Evolutionary conservation across 768 basidiomycete species (phyloP).

Genomic region (Asterophora lycoperdoides): DNA sequence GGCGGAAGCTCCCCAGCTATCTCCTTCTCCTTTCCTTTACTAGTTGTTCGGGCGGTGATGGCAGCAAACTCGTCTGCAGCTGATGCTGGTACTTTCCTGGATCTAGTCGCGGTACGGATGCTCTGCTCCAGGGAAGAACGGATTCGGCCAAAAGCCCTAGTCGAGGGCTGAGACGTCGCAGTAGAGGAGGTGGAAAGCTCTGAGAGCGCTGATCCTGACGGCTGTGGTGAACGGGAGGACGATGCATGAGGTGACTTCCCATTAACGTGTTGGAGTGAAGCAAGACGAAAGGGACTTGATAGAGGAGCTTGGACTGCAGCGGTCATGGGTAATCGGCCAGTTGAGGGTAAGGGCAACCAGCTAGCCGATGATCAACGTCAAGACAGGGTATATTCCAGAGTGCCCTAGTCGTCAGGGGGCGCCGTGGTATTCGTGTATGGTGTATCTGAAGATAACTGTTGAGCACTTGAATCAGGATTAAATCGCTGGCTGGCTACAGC

Average conservation of each 20-base stretch:
- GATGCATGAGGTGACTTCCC: slow-evolving; percentile 33
- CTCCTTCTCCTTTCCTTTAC: slow-evolving; percentile 38
- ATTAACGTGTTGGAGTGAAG: slow-evolving; percentile 36
- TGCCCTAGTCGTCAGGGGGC: background rate
- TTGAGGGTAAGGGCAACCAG: background rate
- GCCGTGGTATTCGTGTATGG: background rate
- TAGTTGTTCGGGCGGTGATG: slow-evolving; percentile 38
- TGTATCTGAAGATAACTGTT: slow-evolving; percentile 8
- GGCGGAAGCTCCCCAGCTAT: slow-evolving; percentile 12
- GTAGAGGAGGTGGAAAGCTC: slow-evolving; percentile 21
- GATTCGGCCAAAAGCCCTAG: slow-evolving; percentile 59
- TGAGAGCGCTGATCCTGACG: slow-evolving; percentile 30
- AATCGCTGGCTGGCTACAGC: slow-evolving; percentile 4
- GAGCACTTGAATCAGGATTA: slow-evolving; percentile 6
- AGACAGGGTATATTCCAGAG: slow-evolving; percentile 5
- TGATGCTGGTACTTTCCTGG: slow-evolving; percentile 39
- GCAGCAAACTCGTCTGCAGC: slow-evolving; percentile 41
- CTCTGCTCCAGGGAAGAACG: slow-evolving; percentile 67
- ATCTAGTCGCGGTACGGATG: slow-evolving; percentile 58
- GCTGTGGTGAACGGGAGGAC: slow-evolving; percentile 39
- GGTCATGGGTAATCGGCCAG: slow-evolving; percentile 36
- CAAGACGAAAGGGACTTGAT: slow-evolving; percentile 44
- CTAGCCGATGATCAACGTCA: background rate
- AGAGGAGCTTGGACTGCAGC: slow-evolving; percentile 37
- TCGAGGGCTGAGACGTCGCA: slow-evolving; percentile 35